Percentiles rank a stretch among this genome's conserved stretches.
Conservation (phyloP, 139 green algal species). For the Chlorella vulgaris region DNA sequence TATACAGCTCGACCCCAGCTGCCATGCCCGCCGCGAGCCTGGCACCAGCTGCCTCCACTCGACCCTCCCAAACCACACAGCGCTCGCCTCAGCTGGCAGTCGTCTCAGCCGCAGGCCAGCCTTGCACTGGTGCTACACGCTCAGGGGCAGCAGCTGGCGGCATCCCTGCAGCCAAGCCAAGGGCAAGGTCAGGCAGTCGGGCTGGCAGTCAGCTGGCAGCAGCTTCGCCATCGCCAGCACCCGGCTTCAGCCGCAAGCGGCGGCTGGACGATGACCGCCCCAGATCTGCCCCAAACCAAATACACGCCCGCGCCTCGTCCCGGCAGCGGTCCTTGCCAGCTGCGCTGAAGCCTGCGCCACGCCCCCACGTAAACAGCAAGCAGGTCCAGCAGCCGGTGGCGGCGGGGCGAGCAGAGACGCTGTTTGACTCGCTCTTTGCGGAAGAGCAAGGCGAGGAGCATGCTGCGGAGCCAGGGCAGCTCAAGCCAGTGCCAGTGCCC, state of each 20-base stretch:
- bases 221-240: neutral
- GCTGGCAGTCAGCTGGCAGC: neutral
- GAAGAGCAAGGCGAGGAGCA: neutral
- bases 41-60: no score
- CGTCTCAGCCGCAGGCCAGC: neutral
- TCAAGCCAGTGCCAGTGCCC: neutral
- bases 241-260: slow-evolving; percentile 27
- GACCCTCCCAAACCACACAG: no score
- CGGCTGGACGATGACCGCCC: neutral
- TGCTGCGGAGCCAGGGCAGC: neutral
- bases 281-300: no score
- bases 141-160: neutral
- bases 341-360: neutral
- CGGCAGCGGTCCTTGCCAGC: neutral
- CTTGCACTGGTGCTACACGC: neutral
- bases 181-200: neutral
- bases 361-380: neutral
- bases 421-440: slow-evolving; percentile 24
- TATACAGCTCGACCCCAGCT: neutral
- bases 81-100: neutral
- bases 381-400: neutral
- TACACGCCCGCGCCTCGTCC: no score
- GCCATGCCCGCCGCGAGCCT: neutral
- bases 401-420: slow-evolving; percentile 4
- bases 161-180: neutral